Conservation (phyloP, 345 rosid genomes). For the Boechera divaricarpa region DNA sequence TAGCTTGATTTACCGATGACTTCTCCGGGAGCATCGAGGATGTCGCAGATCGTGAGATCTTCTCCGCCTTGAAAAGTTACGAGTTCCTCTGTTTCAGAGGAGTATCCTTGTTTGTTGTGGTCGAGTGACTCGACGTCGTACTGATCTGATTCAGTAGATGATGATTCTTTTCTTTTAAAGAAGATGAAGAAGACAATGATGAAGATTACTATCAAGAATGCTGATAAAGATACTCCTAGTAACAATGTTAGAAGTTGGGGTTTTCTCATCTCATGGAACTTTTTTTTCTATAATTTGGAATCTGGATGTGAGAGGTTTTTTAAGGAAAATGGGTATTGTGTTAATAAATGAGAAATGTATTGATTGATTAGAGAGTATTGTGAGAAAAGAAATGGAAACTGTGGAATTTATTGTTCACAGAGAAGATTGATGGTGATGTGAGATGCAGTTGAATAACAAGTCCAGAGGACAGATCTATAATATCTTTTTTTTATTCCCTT, state of each 20-base stretch:
- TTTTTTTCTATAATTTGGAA: background rate
- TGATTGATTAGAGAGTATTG: constrained; percentile 7
- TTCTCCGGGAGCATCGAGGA: constrained; percentile 96
- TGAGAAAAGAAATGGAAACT: constrained; percentile 24
- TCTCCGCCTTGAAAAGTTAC: constrained; percentile 68
- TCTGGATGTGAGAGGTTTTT: constrained; percentile 5
- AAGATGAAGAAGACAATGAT: constrained; percentile 33
- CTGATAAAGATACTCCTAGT: constrained; percentile 50
- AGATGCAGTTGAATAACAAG: constrained; percentile 24
- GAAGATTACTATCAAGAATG: constrained; percentile 49
- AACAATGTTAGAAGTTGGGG: constrained; percentile 57
- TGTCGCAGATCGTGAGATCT: constrained; percentile 74
- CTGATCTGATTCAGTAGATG: constrained; percentile 18
- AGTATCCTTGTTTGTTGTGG: constrained; percentile 23
- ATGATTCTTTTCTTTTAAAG: constrained; percentile 39
- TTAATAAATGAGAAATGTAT: constrained; percentile 14
- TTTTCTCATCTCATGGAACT: constrained; percentile 53
- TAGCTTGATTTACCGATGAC: constrained; percentile 89
- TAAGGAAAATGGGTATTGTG: background rate
- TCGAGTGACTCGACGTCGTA: constrained; percentile 52
- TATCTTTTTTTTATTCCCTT: background rate
- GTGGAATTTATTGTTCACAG: constrained; percentile 24
- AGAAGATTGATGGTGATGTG: constrained; percentile 36
- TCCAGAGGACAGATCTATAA: constrained; percentile 46
- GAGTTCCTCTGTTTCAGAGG: constrained; percentile 58